Base-by-base conservation (phyloP, 371 early-diverging fungal genomes). In the Saksenaea oblongispora region DNA sequence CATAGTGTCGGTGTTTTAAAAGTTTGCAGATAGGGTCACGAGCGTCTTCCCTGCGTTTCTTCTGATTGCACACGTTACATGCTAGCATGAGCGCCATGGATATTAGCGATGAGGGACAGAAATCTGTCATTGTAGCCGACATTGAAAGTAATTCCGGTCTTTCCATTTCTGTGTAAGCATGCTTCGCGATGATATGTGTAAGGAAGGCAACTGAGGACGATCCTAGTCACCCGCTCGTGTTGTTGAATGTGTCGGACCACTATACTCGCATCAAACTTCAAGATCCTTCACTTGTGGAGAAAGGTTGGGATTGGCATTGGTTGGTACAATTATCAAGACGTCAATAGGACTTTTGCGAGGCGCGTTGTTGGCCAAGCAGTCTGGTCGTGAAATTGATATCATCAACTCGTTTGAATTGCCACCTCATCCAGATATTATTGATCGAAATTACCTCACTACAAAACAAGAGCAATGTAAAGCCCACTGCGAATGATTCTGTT, bases 191-290 rank as follows among this genome's bases (percentile, higher is more conserved):
- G 7, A 7, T 31, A 31, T 31, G 31, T 31, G 31, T 35, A n/a
- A n/a, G 8, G 22, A 5, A 34, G 47, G 18, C 27, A 24, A 15
- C 15, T 17, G 37, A 15, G 14, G 41, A 55, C 37, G 15, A 34
- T 58, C 13, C 27, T 69, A 94, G 93, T 27, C 95, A 95, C 80
- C 93, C 95, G 2, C 82, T 95, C 59, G 93, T 92, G 5, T 74
- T 95, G 59, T 74, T 93, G 54, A 95, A 95, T 63, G 88, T 93
- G 53, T 93, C 93, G 10, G 95, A 95, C 69, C 95, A 95, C 59
- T 90, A 80, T 71, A 93, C 92, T 41, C 86, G 94, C 31, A 80
- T 79, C 13, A 83, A 82, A 58, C 67, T 89, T 63, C 92, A 93
- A 71, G 69, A 72, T 39, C 77, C 79, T n/a, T 66, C 65, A 13